Conservation (phyloP, 2,329 filamentous ascomycete species). For the Fusarium poae region DNA sequence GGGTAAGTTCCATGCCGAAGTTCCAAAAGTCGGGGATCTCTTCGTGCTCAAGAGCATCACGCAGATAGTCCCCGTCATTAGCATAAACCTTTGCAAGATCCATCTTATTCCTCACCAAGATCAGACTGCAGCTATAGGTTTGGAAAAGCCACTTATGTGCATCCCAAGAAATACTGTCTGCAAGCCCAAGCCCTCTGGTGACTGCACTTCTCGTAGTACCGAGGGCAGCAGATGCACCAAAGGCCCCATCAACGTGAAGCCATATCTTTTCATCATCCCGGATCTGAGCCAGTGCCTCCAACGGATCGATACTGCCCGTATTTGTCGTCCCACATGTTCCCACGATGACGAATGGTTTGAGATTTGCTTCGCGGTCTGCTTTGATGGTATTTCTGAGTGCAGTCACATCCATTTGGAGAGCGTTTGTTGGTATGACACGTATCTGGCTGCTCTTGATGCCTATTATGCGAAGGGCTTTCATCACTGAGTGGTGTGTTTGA, state of each 20-base stretch:
- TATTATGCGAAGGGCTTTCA: conserved; percentile 10
- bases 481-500: conserved; percentile 23
- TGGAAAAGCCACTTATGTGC: conserved; percentile 26
- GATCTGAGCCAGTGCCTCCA: not conserved
- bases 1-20: conserved; percentile 17
- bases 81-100: conserved; percentile 8
- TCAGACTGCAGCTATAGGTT: conserved; percentile 24
- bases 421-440: not conserved
- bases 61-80: conserved; percentile 23
- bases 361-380: not conserved
- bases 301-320: conserved; percentile 10
- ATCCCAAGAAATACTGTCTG: conserved; percentile 31
- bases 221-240: conserved; percentile 15
- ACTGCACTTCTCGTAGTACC: not conserved
- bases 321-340: conserved; percentile 25
- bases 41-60: conserved; percentile 22
- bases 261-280: conserved; percentile 12
- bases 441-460: conserved; percentile 4
- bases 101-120: conserved; percentile 5
- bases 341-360: conserved; percentile 14
- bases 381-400: not conserved
- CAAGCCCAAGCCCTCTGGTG: not conserved
- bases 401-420: not conserved
- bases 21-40: conserved; percentile 31
- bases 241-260: conserved; percentile 27